Percentiles rank a stretch among this genome's conserved stretches.
Evolutionary conservation across 2,329 filamentous ascomycete species (phyloP).

Genomic region (Aspergillus tubingensis): DNA sequence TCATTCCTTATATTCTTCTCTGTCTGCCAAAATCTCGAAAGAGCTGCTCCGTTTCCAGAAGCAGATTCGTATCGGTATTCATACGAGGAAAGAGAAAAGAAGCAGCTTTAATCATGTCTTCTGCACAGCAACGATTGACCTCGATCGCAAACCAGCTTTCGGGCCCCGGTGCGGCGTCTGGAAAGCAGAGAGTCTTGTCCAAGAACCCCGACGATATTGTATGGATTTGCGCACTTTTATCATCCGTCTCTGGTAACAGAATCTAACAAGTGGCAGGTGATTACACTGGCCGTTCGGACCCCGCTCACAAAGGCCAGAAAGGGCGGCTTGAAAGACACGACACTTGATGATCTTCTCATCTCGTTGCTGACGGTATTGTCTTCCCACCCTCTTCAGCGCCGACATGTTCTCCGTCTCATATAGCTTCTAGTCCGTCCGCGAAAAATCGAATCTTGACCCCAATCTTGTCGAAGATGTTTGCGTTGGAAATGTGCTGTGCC

Average conservation of each 20-base stretch:
- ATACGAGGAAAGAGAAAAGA: neutral
- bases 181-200: conserved; percentile 34
- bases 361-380: conserved; percentile 38
- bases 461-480: conserved; percentile 84
- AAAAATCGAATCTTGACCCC: conserved; percentile 84
- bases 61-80: no score
- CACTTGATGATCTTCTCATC: conserved; percentile 38
- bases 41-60: no score
- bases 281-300: conserved; percentile 42
- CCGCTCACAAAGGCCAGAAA: conserved; percentile 45
- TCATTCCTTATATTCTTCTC: conserved; percentile 3
- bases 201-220: conserved; percentile 46
- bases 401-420: neutral
- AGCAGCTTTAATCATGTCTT: conserved; percentile 34
- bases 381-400: neutral
- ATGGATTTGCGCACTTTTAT: conserved; percentile 19
- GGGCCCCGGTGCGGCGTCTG: conserved; percentile 28
- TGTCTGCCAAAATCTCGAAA: neutral
- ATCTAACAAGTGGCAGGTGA: conserved; percentile 32
- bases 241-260: neutral
- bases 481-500: conserved; percentile 84
- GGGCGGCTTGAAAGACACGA: conserved; percentile 44
- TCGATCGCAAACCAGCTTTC: conserved; percentile 46
- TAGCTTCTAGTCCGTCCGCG: conserved; percentile 62
- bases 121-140: conserved; percentile 41